These are phyloP conservation scores for Rhodotorula sp. DNA, from an alignment of 1,284 basidiomycete genomes.

Conservation along the genomic window DNA sequence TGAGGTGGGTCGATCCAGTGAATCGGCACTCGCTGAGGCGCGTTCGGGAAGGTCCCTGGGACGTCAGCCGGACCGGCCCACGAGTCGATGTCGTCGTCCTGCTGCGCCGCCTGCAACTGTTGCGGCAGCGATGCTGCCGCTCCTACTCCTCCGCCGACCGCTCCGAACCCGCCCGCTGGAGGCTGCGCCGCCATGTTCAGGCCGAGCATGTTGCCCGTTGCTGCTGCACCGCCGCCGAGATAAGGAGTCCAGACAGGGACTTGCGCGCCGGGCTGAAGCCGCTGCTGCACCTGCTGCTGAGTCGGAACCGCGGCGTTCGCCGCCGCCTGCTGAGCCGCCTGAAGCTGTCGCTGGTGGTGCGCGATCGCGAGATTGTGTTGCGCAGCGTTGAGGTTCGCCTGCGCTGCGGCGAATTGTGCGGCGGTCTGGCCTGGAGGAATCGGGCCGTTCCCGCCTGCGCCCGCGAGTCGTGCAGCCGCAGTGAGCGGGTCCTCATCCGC, in stretches of 20 bases:
- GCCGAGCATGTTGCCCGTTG: slow-evolving; percentile 12
- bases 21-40: too few relatives aligned
- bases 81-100: too few relatives aligned
- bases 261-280: too few relatives aligned
- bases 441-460: not conserved
- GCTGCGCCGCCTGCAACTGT: too few relatives aligned
- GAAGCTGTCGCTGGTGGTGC: not conserved
- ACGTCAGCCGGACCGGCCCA: too few relatives aligned
- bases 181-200: not conserved
- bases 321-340: not conserved
- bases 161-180: not conserved
- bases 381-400: too few relatives aligned
- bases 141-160: not conserved
- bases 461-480: not conserved
- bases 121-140: not conserved
- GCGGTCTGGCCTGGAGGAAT: not conserved
- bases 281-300: not conserved
- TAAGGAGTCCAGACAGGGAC: not conserved
- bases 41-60: too few relatives aligned
- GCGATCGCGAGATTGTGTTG: too few relatives aligned
- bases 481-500: slow-evolving; percentile 1
- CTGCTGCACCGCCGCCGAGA: too few relatives aligned
- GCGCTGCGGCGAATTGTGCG: not conserved
- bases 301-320: not conserved
- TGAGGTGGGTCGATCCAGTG: too few relatives aligned